These are phyloP conservation scores for Phytophthora ohioensis DNA, from an alignment of 352 stramenopile species.

Conservation along the genomic window DNA sequence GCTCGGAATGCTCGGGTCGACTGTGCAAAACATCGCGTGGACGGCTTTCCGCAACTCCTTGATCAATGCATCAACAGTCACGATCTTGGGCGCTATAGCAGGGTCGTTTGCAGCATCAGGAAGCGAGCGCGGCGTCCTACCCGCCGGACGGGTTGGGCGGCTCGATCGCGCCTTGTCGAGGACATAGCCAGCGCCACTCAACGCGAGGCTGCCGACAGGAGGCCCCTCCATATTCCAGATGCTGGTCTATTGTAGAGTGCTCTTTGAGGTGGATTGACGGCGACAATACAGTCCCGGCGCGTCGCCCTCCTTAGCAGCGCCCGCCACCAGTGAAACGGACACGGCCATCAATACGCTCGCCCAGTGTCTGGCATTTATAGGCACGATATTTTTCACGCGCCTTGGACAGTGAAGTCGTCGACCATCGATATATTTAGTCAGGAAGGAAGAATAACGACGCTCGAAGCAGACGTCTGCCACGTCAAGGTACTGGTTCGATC, in stretches of 20 bases:
- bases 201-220: conserved; percentile 40
- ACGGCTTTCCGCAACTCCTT: conserved; percentile 60
- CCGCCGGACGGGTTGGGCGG: conserved; percentile 9
- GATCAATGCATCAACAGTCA: conserved; percentile 56
- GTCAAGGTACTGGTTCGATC: conserved; percentile 17
- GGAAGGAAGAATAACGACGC: conserved; percentile 9
- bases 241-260: conserved; percentile 32
- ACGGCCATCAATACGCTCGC: conserved; percentile 3
- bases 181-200: conserved; percentile 51
- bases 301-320: conserved; percentile 4
- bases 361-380: conserved; percentile 26
- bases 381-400: conserved; percentile 19
- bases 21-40: conserved; percentile 55
- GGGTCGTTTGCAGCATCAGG: conserved; percentile 18
- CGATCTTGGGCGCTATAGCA: conserved; percentile 27
- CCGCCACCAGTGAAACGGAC: conserved; percentile 32
- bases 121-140: conserved; percentile 14
- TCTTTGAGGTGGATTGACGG: conserved; percentile 20
- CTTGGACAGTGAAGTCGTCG: conserved; percentile 2
- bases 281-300: conserved; percentile 2
- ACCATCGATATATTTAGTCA: conserved; percentile 36
- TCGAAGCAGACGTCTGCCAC: conserved; percentile 8
- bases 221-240: conserved; percentile 37
- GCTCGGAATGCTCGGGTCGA: conserved; percentile 46
- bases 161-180: conserved; percentile 27